phyloP scores from a whole-genome alignment of 1,139 yeast species.

The Pichia sp. region DNA sequence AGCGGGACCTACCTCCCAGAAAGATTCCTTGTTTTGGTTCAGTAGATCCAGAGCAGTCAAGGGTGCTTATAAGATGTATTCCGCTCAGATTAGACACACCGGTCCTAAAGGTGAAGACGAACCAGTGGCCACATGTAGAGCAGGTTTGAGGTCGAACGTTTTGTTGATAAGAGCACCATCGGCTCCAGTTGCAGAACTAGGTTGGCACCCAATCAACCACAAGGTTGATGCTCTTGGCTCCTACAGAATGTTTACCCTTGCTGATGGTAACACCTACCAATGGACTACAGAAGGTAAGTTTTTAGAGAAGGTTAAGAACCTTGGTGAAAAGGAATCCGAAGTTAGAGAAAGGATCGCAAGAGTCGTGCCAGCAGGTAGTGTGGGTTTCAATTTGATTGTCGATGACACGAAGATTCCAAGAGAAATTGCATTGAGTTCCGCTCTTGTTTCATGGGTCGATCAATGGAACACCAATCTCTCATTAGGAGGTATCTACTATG shows the following conservation, averaged over 20 bases:
- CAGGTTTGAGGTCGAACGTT: slow-evolving; percentile 57
- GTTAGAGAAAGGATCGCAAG: slow-evolving; percentile 57
- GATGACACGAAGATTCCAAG: slow-evolving; percentile 52
- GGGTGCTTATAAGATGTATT: slow-evolving; percentile 59
- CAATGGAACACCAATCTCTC: slow-evolving; percentile 62
- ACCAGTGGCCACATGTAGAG: slow-evolving; percentile 56
- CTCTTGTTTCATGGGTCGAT: slow-evolving; percentile 56
- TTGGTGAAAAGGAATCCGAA: slow-evolving; percentile 61
- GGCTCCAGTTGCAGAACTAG: slow-evolving; percentile 50
- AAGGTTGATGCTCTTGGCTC: slow-evolving; percentile 59
- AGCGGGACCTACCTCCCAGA: slow-evolving; percentile 39
- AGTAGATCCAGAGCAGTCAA: slow-evolving; percentile 59
- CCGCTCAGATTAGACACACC: slow-evolving; percentile 38
- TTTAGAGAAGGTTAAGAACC: slow-evolving; percentile 52
- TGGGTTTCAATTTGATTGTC: slow-evolving; percentile 51
- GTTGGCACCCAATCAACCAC: slow-evolving; percentile 61
- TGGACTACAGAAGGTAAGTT: slow-evolving; percentile 61
- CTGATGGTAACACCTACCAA: slow-evolving; percentile 58
- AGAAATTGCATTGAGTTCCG: slow-evolving; percentile 56
- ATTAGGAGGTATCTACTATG: slow-evolving; percentile 59
- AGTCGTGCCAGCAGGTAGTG: slow-evolving; percentile 45
- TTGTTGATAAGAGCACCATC: slow-evolving; percentile 47
- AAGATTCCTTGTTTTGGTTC: slow-evolving; percentile 47
- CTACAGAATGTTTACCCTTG: slow-evolving; percentile 54
- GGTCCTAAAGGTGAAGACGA: slow-evolving; percentile 48